These are phyloP conservation scores for Penstemon davidsonii DNA, from an alignment of 257 asterid genomes.

Conservation along the genomic window DNA sequence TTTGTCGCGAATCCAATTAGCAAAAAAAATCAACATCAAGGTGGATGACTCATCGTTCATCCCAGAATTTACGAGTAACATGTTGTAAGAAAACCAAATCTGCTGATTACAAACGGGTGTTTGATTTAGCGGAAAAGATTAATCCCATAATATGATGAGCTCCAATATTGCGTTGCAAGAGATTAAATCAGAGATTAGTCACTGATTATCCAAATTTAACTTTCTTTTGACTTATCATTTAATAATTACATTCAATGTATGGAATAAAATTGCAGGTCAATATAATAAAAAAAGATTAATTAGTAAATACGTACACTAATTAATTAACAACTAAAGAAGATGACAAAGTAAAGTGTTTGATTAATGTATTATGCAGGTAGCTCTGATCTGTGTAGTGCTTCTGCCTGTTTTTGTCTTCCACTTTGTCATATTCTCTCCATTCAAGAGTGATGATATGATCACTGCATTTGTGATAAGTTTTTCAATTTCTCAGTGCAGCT, in stretches of 20 bases:
- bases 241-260: constrained; percentile 33
- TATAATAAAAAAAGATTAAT: not conserved
- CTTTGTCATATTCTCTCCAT: constrained; percentile 39
- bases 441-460: constrained; percentile 27
- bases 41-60: too few species aligned
- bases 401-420: constrained; percentile 50
- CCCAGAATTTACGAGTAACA: too few species aligned
- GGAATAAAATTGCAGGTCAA: constrained; percentile 39
- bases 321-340: not conserved
- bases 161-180: too few species aligned
- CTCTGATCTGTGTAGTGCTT: constrained; percentile 32
- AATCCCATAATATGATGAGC: too few species aligned
- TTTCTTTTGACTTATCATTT: constrained; percentile 32
- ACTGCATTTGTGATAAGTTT: constrained; percentile 40
- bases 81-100: too few species aligned
- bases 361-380: not conserved
- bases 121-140: too few species aligned
- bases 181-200: not conserved
- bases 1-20: constrained; percentile 17
- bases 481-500: constrained; percentile 52
- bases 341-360: not conserved
- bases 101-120: too few species aligned
- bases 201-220: constrained; percentile 22
- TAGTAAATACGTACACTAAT: not conserved
- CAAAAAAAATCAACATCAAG: not conserved